Evolutionary conservation across 2,329 filamentous ascomycete species (phyloP).

Genomic region (Camillea tinctor): DNA sequence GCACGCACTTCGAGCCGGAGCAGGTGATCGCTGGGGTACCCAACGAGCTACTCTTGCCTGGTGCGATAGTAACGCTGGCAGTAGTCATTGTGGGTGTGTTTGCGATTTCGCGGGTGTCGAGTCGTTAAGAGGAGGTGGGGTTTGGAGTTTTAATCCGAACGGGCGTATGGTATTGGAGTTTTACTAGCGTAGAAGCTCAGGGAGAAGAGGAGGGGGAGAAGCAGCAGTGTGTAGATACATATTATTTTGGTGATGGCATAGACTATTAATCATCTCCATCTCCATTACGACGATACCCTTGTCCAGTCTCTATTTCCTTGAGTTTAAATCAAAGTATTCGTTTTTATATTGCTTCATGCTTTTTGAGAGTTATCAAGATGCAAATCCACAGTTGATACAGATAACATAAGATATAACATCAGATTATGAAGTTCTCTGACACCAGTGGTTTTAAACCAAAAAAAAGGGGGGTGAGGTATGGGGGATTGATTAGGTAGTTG

Average conservation of each 20-base stretch:
- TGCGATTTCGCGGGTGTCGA: slow-evolving; percentile 70
- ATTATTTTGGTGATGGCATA: slow-evolving; percentile 3
- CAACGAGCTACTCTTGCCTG: slow-evolving; percentile 89
- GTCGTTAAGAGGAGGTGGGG: slow-evolving; percentile 37
- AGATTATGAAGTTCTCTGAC: neutral
- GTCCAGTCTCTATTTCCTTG: neutral
- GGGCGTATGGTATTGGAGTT: neutral
- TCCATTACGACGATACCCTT: slow-evolving; percentile 1
- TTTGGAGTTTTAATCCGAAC: neutral
- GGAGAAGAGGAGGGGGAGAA: slow-evolving; percentile 7
- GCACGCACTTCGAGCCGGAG: slow-evolving; percentile 54
- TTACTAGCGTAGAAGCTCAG: slow-evolving; percentile 16
- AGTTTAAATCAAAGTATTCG: neutral
- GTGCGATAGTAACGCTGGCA: slow-evolving; percentile 91
- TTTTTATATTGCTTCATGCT: neutral
- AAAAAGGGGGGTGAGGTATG: no score
- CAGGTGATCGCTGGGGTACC: slow-evolving; percentile 89
- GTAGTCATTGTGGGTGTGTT: slow-evolving; percentile 94
- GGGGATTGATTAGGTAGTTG: no score
- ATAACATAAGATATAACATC: neutral
- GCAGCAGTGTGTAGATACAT: neutral
- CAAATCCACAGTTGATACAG: neutral
- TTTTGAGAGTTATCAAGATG: neutral
- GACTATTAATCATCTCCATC: slow-evolving; percentile 10
- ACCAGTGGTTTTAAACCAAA: neutral